Percentiles rank a stretch among this genome's conserved stretches.
Evolutionary conservation across 176 grass and related monocot species (phyloP).

Genomic region (Lolium multiflorum): DNA sequence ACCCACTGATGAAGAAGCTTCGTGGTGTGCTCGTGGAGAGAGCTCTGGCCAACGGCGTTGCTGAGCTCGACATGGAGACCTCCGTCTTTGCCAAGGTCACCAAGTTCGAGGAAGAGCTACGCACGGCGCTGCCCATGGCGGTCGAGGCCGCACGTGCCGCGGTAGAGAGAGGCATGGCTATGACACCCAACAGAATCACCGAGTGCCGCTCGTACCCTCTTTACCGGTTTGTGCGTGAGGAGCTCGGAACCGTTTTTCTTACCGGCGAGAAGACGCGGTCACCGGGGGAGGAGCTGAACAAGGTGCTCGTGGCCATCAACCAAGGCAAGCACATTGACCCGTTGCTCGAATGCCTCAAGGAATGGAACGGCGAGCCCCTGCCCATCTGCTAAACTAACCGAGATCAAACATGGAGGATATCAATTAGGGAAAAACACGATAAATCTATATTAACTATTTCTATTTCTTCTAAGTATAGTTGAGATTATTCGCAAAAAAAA

Average conservation of each 20-base stretch:
- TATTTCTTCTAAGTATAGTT: not conserved
- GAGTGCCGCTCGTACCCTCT: not conserved
- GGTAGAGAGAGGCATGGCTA: not conserved
- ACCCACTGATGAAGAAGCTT: constrained; percentile 15
- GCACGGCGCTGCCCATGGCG: not conserved
- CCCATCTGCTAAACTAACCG: constrained; percentile 56
- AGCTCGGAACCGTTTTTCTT: not conserved
- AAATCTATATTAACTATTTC: not conserved
- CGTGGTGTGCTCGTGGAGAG: constrained; percentile 15
- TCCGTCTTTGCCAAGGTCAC: not conserved
- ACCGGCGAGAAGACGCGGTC: constrained; percentile 74
- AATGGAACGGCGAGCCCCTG: constrained; percentile 75
- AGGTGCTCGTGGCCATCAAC: constrained; percentile 75
- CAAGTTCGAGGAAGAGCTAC: constrained; percentile 9
- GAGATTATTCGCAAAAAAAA: not conserved
- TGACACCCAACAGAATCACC: constrained; percentile 3
- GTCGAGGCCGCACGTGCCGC: constrained; percentile 1
- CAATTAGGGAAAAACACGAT: not conserved
- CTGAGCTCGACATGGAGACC: not conserved
- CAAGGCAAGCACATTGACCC: constrained; percentile 69
- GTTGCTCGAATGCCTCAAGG: constrained; percentile 73
- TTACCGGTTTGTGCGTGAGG: not conserved
- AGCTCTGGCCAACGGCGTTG: not conserved
- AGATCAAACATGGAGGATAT: not conserved
- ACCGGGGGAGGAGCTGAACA: constrained; percentile 70